These are phyloP conservation scores for Suhomyces sp. DNA, from an alignment of 805 yeast genomes.

Conservation along the genomic window DNA sequence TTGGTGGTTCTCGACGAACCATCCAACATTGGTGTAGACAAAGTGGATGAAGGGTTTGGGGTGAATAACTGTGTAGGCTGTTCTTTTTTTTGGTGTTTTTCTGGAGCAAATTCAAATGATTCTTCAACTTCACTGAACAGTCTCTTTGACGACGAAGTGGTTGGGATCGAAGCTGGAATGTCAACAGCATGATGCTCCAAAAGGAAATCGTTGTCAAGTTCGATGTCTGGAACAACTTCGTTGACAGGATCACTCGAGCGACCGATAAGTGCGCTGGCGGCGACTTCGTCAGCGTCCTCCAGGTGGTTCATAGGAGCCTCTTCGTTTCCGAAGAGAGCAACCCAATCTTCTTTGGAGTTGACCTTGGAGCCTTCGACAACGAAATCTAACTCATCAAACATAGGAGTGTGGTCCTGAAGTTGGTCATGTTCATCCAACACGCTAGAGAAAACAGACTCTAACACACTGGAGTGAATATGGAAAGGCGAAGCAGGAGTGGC, in stretches of 20 bases:
- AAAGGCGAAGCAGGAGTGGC: conserved; percentile 39
- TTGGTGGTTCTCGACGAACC: conserved; percentile 9
- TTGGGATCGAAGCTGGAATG: neutral
- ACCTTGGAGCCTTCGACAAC: conserved; percentile 38
- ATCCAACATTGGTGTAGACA: conserved; percentile 33
- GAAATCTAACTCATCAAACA: conserved; percentile 56
- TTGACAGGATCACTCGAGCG: neutral
- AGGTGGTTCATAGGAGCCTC: conserved; percentile 10
- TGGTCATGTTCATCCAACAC: conserved; percentile 32
- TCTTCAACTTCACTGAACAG: conserved; percentile 23
- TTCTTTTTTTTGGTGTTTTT: conserved; percentile 7
- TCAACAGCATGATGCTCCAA: conserved; percentile 8
- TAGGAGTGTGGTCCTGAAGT: conserved; percentile 47
- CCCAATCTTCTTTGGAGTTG: conserved; percentile 53
- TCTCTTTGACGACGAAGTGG: conserved; percentile 16
- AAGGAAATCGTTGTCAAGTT: neutral
- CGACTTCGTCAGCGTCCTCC: conserved; percentile 2
- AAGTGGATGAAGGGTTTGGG: conserved; percentile 29
- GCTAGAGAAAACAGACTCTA: conserved; percentile 50
- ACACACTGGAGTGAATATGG: conserved; percentile 49
- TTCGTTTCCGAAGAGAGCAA: conserved; percentile 49
- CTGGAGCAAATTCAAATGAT: conserved; percentile 19
- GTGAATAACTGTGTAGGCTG: conserved; percentile 23
- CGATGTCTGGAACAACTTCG: neutral
- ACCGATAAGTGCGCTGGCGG: neutral